A percentile compares a stretch with the other conserved stretches of the same genome.
These are phyloP conservation scores for Rhytidiadelphus loreus DNA, from an alignment of 225 moss, liverwort and hornwort genomes.

Conservation along the genomic window DNA sequence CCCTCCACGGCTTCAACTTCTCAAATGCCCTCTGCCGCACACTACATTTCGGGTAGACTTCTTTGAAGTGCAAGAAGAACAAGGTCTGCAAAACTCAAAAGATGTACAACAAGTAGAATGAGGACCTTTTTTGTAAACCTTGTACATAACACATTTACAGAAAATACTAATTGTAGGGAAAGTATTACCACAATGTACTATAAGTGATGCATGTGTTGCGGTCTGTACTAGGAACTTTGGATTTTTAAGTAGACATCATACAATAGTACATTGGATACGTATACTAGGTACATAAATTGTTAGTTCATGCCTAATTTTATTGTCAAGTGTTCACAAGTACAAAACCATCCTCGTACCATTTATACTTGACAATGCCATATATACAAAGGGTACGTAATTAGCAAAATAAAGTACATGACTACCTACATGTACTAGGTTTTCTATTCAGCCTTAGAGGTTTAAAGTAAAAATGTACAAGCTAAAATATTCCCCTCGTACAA, in stretches of 20 bases:
- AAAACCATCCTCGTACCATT: no score
- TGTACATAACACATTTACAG: not conserved
- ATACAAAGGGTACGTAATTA: no score
- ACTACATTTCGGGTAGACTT: not conserved
- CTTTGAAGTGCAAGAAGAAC: not conserved
- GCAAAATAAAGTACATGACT: no score
- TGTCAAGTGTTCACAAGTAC: no score
- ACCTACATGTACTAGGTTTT: not conserved
- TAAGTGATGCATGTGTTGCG: fast-evolving
- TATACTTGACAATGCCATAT: no score
- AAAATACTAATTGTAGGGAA: not conserved
- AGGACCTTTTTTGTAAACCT: not conserved
- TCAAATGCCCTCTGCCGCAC: not conserved
- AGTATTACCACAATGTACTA: not conserved
- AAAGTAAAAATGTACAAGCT: not conserved
- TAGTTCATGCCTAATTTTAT: no score
- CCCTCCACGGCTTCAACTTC: not conserved
- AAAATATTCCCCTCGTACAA: not conserved
- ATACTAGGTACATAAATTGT: no score
- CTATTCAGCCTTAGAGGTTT: no score
- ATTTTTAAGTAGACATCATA: not conserved
- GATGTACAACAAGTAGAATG: not conserved
- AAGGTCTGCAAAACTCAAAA: not conserved
- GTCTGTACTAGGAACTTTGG: not conserved
- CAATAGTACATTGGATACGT: not conserved